Evolutionary conservation across 176 grass and related monocot genomes (phyloP), one percentile per base, ranked within the genome.

Genomic region (Musa troglodytarum): DNA sequence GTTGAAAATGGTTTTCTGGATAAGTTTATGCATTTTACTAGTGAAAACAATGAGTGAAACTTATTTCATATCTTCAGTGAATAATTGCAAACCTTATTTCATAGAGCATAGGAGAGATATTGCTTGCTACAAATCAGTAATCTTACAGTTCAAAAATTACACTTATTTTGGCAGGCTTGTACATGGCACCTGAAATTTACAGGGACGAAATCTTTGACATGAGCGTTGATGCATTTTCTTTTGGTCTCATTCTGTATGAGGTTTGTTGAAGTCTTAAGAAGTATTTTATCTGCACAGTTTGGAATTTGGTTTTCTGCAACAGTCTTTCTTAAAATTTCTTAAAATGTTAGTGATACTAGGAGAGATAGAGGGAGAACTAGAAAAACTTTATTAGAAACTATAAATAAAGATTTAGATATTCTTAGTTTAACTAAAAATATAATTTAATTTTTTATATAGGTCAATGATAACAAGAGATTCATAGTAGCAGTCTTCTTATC

Each of bases 221-320:
- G 22, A 94, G 88, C 50, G 89, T 99, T 1, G 96, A 99, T 23
- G 81, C 84, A 20, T 99, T 86, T 50, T 87, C 96, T 15, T 99
- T 99, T 63, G 88, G 96, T 67, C 88, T 99, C 53, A 92, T 99
- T 81, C 78, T 99, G 9, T 94, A 94, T 10, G 96, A 99, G 96
- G 93, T 92, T 77, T 53, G 58, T 54, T 52, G 12, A 24, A 63
- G 9, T 61, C 11, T 43, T 43, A 5, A 6, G 4, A 43, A 43
- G 34, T 43, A 43, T 43, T 54, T 43, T 54, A 7, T 16, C 19
- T 52, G 12, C 15, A 52, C 20, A 34, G 16, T 73, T 53, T 28
- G 17, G 24, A 2, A 7, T 69, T 64, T 53, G 3, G 3, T 20
- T 80, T 63, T 11, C 11, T 62, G 34, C 53, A 28, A 57, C 17